phyloP scores from a whole-genome alignment of 169 alveolate genomes.

The Perkinsus chesapeaki region DNA sequence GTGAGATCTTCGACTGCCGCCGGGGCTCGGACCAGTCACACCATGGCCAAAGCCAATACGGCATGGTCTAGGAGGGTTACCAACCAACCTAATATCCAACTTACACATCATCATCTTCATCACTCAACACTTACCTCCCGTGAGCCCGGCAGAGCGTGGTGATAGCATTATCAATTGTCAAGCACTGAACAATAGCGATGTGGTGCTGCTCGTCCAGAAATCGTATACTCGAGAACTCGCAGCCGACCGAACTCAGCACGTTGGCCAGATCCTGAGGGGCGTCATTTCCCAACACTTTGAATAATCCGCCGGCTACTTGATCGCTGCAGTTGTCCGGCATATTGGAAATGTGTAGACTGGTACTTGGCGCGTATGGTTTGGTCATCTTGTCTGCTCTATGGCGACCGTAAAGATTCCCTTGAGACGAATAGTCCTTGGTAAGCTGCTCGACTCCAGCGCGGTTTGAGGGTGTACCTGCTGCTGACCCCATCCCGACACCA shows the following conservation, averaged over 20 bases:
- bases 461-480: not conserved
- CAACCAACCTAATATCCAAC: not conserved
- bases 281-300: too few species aligned
- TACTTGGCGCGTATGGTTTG: not conserved
- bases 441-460: not conserved
- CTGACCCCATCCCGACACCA: too few species aligned
- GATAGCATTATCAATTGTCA: not conserved
- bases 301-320: not conserved
- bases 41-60: conserved; percentile 2
- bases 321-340: not conserved
- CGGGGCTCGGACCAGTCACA: not conserved
- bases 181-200: not conserved
- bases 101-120: not conserved
- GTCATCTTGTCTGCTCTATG: not conserved
- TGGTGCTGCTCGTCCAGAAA: not conserved
- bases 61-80: not conserved
- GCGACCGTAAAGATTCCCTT: not conserved
- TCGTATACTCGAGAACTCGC: not conserved
- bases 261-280: not conserved
- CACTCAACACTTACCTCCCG: not conserved
- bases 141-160: not conserved
- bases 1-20: not conserved
- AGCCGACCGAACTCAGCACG: not conserved
- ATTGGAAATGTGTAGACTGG: not conserved
- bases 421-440: not conserved